These are phyloP conservation scores for Malassezia restricta DNA, from an alignment of 1,284 basidiomycete species.

Conservation along the genomic window DNA sequence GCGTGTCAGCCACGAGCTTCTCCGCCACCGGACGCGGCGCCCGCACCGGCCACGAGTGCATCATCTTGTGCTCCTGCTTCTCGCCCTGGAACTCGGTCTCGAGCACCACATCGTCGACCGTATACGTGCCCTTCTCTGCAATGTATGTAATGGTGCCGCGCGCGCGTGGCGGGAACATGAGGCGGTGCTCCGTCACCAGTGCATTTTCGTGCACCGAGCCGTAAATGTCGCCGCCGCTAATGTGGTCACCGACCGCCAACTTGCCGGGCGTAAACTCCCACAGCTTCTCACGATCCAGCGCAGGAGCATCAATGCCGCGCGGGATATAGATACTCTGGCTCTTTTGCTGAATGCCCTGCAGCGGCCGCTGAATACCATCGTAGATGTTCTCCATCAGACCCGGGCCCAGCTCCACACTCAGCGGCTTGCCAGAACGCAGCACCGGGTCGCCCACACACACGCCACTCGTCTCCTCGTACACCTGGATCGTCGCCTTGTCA, in stretches of 20 bases:
- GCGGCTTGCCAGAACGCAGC: constrained; percentile 86
- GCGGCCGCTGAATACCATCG: constrained; percentile 51
- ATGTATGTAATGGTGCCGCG: constrained; percentile 89
- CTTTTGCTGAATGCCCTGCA: constrained; percentile 82
- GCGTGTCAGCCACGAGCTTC: constrained; percentile 84
- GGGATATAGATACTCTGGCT: constrained; percentile 96
- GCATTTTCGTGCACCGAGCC: constrained; percentile 95
- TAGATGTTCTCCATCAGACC: constrained; percentile 98
- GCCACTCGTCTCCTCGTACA: constrained; percentile 72
- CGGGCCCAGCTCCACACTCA: constrained; percentile 92
- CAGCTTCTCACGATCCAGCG: constrained; percentile 71
- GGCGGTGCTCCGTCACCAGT: constrained; percentile 87
- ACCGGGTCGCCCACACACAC: constrained; percentile 96
- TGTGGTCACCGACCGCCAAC: constrained; percentile 71
- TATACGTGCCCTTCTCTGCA: constrained; percentile 86
- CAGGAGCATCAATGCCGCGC: constrained; percentile 84
- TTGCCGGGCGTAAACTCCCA: constrained; percentile 92
- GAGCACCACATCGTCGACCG: constrained; percentile 80
- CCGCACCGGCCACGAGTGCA: constrained; percentile 97
- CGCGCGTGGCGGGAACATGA: constrained; percentile 85
- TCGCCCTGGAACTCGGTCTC: constrained; percentile 98
- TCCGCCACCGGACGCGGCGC: constrained; percentile 88
- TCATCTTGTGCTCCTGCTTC: constrained; percentile 82
- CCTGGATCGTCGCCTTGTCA: constrained; percentile 74
- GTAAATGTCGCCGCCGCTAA: constrained; percentile 91